Evolutionary conservation across 371 early-diverging fungal species (phyloP).

Genomic region (Circinella umbellata): DNA sequence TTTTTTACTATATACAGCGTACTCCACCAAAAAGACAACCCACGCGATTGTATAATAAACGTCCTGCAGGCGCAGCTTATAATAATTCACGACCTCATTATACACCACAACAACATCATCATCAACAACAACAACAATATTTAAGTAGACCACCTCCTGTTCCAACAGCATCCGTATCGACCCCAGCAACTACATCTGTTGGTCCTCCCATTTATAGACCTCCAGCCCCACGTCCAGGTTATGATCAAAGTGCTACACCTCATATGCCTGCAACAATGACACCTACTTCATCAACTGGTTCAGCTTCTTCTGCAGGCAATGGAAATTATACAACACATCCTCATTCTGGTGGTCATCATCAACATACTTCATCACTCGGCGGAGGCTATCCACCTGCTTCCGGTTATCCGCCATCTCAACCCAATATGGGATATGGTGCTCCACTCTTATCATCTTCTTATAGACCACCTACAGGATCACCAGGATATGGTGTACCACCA

Average conservation of each 20-base stretch:
- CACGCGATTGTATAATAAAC: slow-evolving; percentile 27
- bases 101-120: slow-evolving; percentile 21
- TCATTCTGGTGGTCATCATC: not conserved
- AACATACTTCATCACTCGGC: not conserved
- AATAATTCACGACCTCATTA: slow-evolving; percentile 17
- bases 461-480: slow-evolving; percentile 2
- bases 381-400: slow-evolving; percentile 13
- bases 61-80: slow-evolving; percentile 6
- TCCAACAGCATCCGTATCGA: slow-evolving; percentile 27
- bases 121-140: no score
- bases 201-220: slow-evolving; percentile 30
- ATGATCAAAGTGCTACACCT: slow-evolving; percentile 22
- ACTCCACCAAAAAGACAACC: slow-evolving; percentile 47
- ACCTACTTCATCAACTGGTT: slow-evolving; percentile 22
- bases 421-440: not conserved
- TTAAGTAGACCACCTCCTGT: slow-evolving; percentile 19
- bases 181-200: slow-evolving; percentile 25
- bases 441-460: slow-evolving; percentile 6
- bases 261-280: slow-evolving; percentile 28
- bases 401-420: slow-evolving; percentile 9
- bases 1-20: slow-evolving; percentile 31
- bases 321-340: slow-evolving; percentile 13
- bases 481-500: not conserved
- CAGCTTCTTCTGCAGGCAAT: slow-evolving; percentile 24
- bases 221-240: slow-evolving; percentile 11